Conservation (phyloP, 2,329 filamentous ascomycete genomes). For the Neofusicoccum parvum region DNA sequence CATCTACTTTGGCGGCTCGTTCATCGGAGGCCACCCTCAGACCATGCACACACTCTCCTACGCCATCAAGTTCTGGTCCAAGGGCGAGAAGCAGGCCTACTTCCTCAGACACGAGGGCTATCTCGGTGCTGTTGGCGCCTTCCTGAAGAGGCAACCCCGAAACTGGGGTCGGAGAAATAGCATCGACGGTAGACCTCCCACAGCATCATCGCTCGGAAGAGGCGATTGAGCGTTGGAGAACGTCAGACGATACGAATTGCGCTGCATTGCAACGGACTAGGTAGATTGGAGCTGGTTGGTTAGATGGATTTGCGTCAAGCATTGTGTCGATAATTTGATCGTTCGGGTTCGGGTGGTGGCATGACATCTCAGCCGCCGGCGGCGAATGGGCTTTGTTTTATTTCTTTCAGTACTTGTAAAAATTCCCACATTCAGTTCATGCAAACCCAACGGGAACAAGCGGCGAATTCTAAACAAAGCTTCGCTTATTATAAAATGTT, state of each 20-base stretch:
- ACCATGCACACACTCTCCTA: constrained; percentile 98
- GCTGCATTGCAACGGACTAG: not conserved
- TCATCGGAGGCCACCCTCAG: constrained; percentile 93
- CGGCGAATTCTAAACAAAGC: not conserved
- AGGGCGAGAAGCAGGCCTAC: constrained; percentile 91
- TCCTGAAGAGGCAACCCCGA: constrained; percentile 83
- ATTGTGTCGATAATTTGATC: not conserved
- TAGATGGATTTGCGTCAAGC: not conserved
- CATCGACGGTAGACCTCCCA: constrained; percentile 53
- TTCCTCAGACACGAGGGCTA: constrained; percentile 96
- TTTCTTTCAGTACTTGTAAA: not conserved
- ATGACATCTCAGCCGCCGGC: constrained; percentile 5
- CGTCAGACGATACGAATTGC: not conserved
- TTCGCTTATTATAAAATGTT: not conserved
- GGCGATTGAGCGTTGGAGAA: not conserved
- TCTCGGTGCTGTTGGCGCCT: constrained; percentile 89
- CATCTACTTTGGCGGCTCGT: constrained; percentile 97
- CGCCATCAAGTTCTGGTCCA: constrained; percentile 97
- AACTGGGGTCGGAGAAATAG: constrained; percentile 90
- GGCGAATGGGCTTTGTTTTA: not conserved
- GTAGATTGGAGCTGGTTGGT: not conserved
- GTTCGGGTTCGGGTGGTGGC: not conserved
- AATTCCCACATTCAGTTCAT: not conserved
- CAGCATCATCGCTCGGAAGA: not conserved
- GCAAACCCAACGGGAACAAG: not conserved